phyloP scores from a whole-genome alignment of 768 basidiomycete species.

The Mycena metata region DNA sequence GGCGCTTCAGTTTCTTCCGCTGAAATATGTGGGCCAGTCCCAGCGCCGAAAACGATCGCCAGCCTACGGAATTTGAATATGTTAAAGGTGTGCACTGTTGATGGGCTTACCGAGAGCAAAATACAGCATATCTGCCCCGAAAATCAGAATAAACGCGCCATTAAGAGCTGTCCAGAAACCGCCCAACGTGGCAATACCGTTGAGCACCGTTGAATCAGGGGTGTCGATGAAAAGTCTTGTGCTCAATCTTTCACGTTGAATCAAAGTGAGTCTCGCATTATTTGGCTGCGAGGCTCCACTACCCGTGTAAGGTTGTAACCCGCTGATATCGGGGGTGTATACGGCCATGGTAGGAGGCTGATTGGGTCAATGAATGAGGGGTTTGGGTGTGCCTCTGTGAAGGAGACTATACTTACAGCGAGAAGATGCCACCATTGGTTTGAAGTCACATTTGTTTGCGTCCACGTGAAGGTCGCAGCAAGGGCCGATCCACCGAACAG shows the following conservation, averaged over 20 bases:
- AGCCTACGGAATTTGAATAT: no score
- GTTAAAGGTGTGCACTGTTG: not conserved
- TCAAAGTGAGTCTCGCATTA: not conserved
- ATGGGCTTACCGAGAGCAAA: not conserved
- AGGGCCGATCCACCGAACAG: no score
- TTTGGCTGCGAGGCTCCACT: not conserved
- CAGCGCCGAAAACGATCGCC: no score
- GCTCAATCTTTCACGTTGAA: not conserved
- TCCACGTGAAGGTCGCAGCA: no score
- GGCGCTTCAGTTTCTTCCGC: no score
- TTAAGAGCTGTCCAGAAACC: constrained; percentile 26
- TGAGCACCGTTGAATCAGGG: not conserved
- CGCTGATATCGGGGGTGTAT: not conserved
- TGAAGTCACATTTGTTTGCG: no score
- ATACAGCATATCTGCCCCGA: constrained; percentile 21
- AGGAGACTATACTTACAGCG: not conserved
- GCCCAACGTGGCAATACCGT: constrained; percentile 1
- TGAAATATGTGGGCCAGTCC: no score
- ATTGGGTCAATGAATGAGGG: not conserved
- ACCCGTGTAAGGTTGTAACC: not conserved
- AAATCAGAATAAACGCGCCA: constrained; percentile 3
- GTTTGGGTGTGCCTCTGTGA: not conserved
- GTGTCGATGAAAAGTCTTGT: not conserved
- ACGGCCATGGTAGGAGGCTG: not conserved
- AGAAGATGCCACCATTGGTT: no score